Base-by-base conservation (phyloP, 176 grass and related monocot species). In the Dendrocalamus sinicus region DNA sequence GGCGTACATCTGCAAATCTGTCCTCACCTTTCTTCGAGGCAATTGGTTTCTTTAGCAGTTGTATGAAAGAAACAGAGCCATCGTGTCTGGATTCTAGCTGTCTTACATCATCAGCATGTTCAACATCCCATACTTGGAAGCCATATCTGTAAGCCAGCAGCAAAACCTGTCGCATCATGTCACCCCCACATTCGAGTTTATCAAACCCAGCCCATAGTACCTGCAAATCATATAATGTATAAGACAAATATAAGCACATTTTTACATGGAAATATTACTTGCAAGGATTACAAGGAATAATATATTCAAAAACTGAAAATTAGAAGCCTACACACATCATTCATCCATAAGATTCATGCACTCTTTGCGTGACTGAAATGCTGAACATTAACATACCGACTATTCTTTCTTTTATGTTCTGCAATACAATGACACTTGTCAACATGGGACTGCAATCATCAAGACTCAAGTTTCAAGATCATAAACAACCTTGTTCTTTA, bases 71-170 rank as follows among this genome's bases (percentile, higher is more conserved):
- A 87, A 95, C 88, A 26, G 86, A 47, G 6, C 86, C 86, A 84
- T 95, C 93, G 2, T 95, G 93, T 62, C 90, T 93, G 47, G 93
- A 95, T 79, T 88, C 96, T 30, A 98, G 82, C 84, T 95, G 96
- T 67, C 91, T 93, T 70, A 98, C 91, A 78, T 98, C 91, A 81
- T 93, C 90, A 53, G 96, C 90, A 52, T 93, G 86, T 70, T 98
- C 93, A 43, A 98, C 96, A 93, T 98, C 96, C 96, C 96, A 98
- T 35, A 98, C 93, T 89, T 98, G 93, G 86, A 95, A 98, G 66
- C 96, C 96, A 61, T 93, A 98, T 81, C 75, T 88, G 70, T 98
- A 98, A 37, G 86, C 90, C 41, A 98, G 75, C 45, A 98, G 84
- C 80, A 98, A 89, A 82, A 94, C 88, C 80, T 92, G 88, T 12